Evolutionary conservation across 768 basidiomycete genomes (phyloP), one percentile per base, ranked within the genome.

Genomic region (Termitomyces sp.): DNA sequence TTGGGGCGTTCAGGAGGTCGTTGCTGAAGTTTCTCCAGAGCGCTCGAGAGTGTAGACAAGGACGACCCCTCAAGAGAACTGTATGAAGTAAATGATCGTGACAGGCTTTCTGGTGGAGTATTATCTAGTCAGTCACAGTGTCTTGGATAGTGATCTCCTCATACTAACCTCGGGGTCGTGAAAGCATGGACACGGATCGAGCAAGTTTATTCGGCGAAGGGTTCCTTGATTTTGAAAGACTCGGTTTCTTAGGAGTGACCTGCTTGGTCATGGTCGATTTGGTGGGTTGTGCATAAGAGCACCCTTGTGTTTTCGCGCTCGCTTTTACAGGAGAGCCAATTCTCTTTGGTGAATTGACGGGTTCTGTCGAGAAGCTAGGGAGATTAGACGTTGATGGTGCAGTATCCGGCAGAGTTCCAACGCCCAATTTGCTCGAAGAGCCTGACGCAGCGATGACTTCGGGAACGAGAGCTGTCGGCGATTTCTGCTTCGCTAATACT

Each of bases 11-110:
- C 76, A 3, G 86, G 88, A 2, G 84, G 78, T 0, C 84, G 87
- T 67, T 81, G 79, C 27, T 77, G 76, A n/a, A 91, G 74, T 63
- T 84, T 87, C 64, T 89, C 84, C 27, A 91, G 70, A 3, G 89
- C 89, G 59, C 76, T 78, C 9, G 85, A 82, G 14, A 91, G 73
- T 5, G 79, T 86, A 5, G 82, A 81, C n/a, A 91, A 68, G 0
- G 85, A 80, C 4, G 81, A 79, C 3, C 66, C 69, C 11, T 68
- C 55, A 21, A 37, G 40, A 45, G 39, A 47, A 7, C 57, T 53
- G n/a, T 59, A 59, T 25, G 62, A 60, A 32, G 67, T 64, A 35
- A 67, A 70, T 11, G 70, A 63, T 17, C 67, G 66, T 17, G 64
- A 61, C 16, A 68, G 19, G 12, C 59, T 63, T 45, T 55, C 66